Evolutionary conservation across 208 protist genomes (phyloP), one percentile per base, ranked within the genome.

Genomic region (Leishmania gerbilli): DNA sequence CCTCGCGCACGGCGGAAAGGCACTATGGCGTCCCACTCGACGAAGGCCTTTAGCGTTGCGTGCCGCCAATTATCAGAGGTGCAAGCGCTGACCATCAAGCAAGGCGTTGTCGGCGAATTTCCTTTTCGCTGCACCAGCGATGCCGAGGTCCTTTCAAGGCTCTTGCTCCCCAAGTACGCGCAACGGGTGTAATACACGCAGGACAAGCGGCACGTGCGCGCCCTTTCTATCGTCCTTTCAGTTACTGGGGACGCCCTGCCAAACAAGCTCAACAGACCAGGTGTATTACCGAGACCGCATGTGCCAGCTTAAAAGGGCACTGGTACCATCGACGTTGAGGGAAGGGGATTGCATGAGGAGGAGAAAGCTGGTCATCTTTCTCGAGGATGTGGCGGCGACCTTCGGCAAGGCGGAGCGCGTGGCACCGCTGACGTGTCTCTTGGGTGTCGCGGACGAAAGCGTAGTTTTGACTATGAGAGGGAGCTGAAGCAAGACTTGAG

Each of bases 201-300:
- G 76, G 96, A 98, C 47, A 96, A 95, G 77, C 80, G 91, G 79
- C 85, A 98, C 34, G n/a, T 94, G 40, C 87, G 91, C 40, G 79
- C 96, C 5, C 82, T 94, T 17, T 84, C 90, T 15, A 58, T 81
- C 0, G 79, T 92, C 19, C 88, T 93, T 51, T 45, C 67, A 27
- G 65, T 76, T 21, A 55, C 83, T 40, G 86, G 87, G 24, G 87
- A 90, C n/a, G 81, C 79, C 0, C 75, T 96, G 72, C 84, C 80
- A 71, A 71, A 80, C 21, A 84, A 94, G 76, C 84, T 93, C 74
- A 91, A 92, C 56, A 53, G 71, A 45, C 84, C 87, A 64, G 95
- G 74, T 89, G 93, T 84, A 87, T 95, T 21, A 87, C 91, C 1
- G 91, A 91, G 80, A 96, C 91, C 8, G 81, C 86, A 40, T 79